A percentile compares a stretch with the other conserved stretches of the same genome.
Conservation (phyloP, 352 stramenopile species). For the Thraustochytrium sp. region DNA sequence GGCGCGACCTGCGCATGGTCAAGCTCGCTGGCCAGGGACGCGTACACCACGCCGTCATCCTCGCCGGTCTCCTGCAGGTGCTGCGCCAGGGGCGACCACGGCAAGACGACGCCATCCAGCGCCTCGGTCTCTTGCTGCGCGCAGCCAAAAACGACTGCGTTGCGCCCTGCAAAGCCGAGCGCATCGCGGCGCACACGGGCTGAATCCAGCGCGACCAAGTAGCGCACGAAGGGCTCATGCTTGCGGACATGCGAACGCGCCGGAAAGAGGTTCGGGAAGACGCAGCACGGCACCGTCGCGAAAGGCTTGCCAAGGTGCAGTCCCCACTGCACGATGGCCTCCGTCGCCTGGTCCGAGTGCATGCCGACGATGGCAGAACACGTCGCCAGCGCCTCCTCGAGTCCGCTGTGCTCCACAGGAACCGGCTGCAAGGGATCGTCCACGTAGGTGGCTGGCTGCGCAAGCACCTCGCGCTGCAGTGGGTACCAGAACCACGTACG, state of each 20-base stretch:
- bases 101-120: not conserved
- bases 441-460: not conserved
- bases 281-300: constrained; percentile 88
- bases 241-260: not conserved
- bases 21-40: not conserved
- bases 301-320: constrained; percentile 82
- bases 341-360: constrained; percentile 88
- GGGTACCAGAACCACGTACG: constrained; percentile 26
- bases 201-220: not conserved
- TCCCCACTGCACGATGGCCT: constrained; percentile 85
- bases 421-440: constrained; percentile 59
- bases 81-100: not conserved
- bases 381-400: constrained; percentile 60
- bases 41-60: constrained; percentile 7
- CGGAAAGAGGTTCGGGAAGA: constrained; percentile 68
- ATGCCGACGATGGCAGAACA: constrained; percentile 80
- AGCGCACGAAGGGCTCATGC: not conserved
- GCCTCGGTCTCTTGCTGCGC: not conserved
- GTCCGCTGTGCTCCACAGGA: constrained; percentile 20
- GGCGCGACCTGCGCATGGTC: too few relatives aligned
- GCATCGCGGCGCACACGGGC: not conserved
- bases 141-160: not conserved
- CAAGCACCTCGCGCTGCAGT: not conserved
- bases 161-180: constrained; percentile 9
- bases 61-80: constrained; percentile 20